phyloP scores from a whole-genome alignment of 2,329 filamentous ascomycete species.

The Sporothrix curviconia region DNA sequence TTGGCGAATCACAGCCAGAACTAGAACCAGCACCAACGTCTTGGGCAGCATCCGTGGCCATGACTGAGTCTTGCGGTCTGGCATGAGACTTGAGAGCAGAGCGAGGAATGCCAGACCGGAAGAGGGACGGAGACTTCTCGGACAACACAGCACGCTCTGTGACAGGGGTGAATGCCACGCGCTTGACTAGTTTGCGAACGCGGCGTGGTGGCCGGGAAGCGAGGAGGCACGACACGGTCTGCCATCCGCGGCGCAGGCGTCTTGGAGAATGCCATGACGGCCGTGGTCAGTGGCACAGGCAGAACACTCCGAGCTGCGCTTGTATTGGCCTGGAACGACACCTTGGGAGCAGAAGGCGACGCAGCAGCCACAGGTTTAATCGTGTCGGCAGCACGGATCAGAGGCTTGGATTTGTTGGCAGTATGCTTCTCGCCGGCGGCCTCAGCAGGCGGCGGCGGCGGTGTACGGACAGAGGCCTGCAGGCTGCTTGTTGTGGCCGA shows the following conservation, averaged over 20 bases:
- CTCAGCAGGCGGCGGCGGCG: not conserved
- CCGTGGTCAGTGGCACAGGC: constrained; percentile 31
- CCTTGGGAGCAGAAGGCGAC: not conserved
- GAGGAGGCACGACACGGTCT: constrained; percentile 47
- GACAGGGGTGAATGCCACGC: constrained; percentile 72
- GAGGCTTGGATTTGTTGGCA: not conserved
- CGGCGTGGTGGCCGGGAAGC: constrained; percentile 55
- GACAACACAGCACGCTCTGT: constrained; percentile 45
- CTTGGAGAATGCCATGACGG: constrained; percentile 29
- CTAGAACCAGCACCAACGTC: too few species aligned
- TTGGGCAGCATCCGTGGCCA: not conserved
- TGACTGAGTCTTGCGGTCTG: not conserved
- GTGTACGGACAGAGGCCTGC: not conserved
- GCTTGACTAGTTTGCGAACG: constrained; percentile 62
- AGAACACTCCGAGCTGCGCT: constrained; percentile 40
- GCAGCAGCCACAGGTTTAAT: constrained; percentile 30
- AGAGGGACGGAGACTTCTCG: constrained; percentile 50
- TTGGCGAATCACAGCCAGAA: constrained; percentile 15
- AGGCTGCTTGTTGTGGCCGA: constrained; percentile 46
- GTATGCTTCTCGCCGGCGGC: constrained; percentile 9
- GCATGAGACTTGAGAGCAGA: constrained; percentile 32
- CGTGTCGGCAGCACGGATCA: not conserved
- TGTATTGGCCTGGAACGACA: not conserved
- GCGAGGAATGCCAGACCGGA: constrained; percentile 43
- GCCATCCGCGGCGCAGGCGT: constrained; percentile 40